Percentiles rank a stretch among this genome's conserved stretches.
Evolutionary conservation across 768 basidiomycete genomes (phyloP).

Genomic region (Lentinus brumalis): DNA sequence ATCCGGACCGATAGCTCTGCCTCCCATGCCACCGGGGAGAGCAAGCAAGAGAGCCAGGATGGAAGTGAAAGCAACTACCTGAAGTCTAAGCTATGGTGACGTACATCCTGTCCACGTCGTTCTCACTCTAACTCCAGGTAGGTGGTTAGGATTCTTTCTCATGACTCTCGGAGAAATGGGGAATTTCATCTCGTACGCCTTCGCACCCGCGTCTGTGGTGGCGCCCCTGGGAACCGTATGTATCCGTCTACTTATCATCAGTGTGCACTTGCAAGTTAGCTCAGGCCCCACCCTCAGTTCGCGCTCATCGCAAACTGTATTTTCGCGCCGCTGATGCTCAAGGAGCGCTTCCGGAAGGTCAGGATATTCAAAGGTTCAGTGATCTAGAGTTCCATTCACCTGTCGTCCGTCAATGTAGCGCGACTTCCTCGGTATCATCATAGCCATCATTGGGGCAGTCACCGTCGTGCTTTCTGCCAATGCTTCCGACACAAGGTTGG

Average conservation of each 20-base stretch:
- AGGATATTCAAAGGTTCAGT: conserved; percentile 22
- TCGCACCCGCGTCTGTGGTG: conserved; percentile 89
- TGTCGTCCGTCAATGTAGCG: conserved; percentile 42
- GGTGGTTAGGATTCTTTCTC: conserved; percentile 88
- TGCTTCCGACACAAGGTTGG: conserved; percentile 67
- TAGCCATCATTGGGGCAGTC: conserved; percentile 86
- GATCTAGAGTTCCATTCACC: background rate
- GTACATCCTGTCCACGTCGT: conserved; percentile 3
- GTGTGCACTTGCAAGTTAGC: conserved; percentile 3
- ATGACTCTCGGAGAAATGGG: conserved; percentile 91
- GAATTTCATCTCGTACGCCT: conserved; percentile 91
- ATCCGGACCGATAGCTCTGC: background rate
- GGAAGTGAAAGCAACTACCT: conserved; percentile 75
- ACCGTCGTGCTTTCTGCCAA: conserved; percentile 89
- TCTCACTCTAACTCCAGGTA: conserved; percentile 27
- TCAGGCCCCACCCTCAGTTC: conserved; percentile 48
- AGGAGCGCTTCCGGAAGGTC: conserved; percentile 81
- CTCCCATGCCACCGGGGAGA: background rate
- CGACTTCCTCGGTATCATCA: conserved; percentile 74
- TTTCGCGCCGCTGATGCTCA: conserved; percentile 84
- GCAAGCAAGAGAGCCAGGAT: conserved; percentile 24
- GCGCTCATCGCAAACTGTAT: conserved; percentile 95
- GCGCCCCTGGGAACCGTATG: conserved; percentile 94
- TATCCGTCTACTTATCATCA: conserved; percentile 14
- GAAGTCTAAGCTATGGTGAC: conserved; percentile 81